A percentile compares a stretch with the other conserved stretches of the same genome.
These are phyloP conservation scores for Hypoxylon lienhwacheense DNA, from an alignment of 495 filamentous ascomycete genomes.

Conservation along the genomic window DNA sequence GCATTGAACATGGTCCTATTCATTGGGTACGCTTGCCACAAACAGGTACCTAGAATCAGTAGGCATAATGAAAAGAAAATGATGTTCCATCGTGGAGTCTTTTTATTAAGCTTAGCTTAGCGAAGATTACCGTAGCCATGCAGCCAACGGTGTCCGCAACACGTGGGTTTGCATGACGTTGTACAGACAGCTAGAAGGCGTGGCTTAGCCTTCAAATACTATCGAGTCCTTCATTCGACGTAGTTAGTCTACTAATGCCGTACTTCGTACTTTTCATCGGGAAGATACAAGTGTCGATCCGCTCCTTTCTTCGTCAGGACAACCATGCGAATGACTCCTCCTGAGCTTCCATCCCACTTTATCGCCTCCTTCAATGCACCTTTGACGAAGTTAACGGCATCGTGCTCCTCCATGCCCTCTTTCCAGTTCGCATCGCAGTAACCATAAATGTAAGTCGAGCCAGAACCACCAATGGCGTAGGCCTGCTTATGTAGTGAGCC, in stretches of 20 bases:
- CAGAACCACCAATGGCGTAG: conserved; percentile 94
- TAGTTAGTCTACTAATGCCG: conserved; percentile 41
- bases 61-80: too few species aligned
- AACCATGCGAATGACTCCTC: conserved; percentile 96
- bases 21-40: conserved; percentile 10
- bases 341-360: conserved; percentile 97
- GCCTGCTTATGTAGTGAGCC: conserved; percentile 96
- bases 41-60: too few species aligned
- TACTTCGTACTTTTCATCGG: conserved; percentile 76
- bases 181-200: conserved; percentile 32
- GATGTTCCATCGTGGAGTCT: conserved; percentile 13
- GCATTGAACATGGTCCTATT: conserved; percentile 15
- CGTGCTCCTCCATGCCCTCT: conserved; percentile 90
- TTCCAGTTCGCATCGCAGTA: conserved; percentile 97
- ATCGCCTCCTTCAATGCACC: conserved; percentile 87
- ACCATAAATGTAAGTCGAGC: conserved; percentile 98
- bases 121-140: neutral
- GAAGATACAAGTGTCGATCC: conserved; percentile 84
- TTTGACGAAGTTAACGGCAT: conserved; percentile 93
- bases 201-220: conserved; percentile 19
- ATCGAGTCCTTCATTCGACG: conserved; percentile 10
- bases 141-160: conserved; percentile 7
- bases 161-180: conserved; percentile 30
- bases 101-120: conserved; percentile 20
- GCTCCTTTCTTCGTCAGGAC: conserved; percentile 89